A percentile compares a stretch with the other conserved stretches of the same genome.
Conservation (phyloP, 768 basidiomycete species). For the Suillus plorans region DNA sequence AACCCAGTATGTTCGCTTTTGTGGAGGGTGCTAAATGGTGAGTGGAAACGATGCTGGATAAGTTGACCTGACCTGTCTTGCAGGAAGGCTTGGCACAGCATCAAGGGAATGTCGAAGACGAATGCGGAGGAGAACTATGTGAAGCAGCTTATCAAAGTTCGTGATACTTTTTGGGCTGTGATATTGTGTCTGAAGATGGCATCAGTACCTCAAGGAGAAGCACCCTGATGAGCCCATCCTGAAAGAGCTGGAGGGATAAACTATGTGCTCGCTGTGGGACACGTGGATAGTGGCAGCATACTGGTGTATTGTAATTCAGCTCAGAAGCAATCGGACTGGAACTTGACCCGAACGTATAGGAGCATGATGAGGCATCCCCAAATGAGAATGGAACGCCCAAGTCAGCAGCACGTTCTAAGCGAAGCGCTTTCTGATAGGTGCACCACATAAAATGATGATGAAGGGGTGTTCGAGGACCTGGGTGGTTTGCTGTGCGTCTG, state of each 20-base stretch:
- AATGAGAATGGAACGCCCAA: background rate
- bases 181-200: background rate
- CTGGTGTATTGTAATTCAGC: background rate
- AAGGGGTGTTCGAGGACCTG: conserved; percentile 24
- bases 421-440: background rate
- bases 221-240: background rate
- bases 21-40: conserved; percentile 90
- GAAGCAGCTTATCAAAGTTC: conserved; percentile 66
- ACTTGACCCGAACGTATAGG: background rate
- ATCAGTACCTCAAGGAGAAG: conserved; percentile 2
- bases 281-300: background rate
- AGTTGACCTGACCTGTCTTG: background rate
- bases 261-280: background rate
- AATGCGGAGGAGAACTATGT: conserved; percentile 76
- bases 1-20: conserved; percentile 64
- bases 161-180: conserved; percentile 13
- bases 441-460: background rate
- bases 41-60: conserved; percentile 1
- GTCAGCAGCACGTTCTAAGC: background rate
- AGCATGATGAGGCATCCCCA: background rate
- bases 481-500: background rate
- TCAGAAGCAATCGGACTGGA: background rate
- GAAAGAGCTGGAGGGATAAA: background rate
- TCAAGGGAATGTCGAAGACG: conserved; percentile 73
- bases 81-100: conserved; percentile 85